Conservation (phyloP, 2,329 filamentous ascomycete genomes). For the Aspergillus ustus region DNA sequence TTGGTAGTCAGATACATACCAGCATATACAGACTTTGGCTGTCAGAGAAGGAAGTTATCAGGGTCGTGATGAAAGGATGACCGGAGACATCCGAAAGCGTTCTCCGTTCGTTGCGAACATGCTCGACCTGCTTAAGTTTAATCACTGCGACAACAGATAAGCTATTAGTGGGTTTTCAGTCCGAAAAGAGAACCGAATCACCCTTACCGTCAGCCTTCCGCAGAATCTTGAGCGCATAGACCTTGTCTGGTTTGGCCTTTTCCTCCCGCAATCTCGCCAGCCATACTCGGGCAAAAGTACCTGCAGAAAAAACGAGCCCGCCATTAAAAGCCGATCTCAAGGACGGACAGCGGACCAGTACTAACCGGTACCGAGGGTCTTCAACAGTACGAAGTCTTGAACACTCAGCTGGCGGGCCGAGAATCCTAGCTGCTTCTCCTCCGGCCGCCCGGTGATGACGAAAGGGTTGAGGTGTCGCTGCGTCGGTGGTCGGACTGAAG, state of each 20-base stretch:
- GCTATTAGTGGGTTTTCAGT: constrained; percentile 16
- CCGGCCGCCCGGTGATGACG: constrained; percentile 43
- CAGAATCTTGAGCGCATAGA: constrained; percentile 56
- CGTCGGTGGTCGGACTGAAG: constrained; percentile 33
- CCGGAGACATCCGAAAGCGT: constrained; percentile 65
- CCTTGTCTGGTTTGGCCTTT: constrained; percentile 39
- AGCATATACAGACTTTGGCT: constrained; percentile 61
- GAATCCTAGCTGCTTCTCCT: constrained; percentile 44
- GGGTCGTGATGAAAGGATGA: constrained; percentile 68
- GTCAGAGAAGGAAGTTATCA: constrained; percentile 68
- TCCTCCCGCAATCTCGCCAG: constrained; percentile 49
- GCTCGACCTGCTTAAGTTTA: constrained; percentile 70
- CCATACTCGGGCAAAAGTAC: constrained; percentile 58
- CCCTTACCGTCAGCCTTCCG: constrained; percentile 55
- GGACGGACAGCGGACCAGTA: constrained; percentile 15
- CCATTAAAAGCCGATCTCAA: constrained; percentile 20
- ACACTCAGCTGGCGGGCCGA: constrained; percentile 44
- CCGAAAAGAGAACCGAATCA: constrained; percentile 7
- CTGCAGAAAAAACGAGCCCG: constrained; percentile 33
- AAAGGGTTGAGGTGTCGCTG: constrained; percentile 41
- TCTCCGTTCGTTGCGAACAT: constrained; percentile 69
- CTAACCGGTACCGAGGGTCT: constrained; percentile 56
- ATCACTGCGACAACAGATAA: constrained; percentile 44
- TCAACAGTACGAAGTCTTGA: constrained; percentile 52
- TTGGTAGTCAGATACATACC: constrained; percentile 37